These are phyloP conservation scores for Olyra latifolia DNA, from an alignment of 176 grass and related monocot genomes.

Conservation along the genomic window DNA sequence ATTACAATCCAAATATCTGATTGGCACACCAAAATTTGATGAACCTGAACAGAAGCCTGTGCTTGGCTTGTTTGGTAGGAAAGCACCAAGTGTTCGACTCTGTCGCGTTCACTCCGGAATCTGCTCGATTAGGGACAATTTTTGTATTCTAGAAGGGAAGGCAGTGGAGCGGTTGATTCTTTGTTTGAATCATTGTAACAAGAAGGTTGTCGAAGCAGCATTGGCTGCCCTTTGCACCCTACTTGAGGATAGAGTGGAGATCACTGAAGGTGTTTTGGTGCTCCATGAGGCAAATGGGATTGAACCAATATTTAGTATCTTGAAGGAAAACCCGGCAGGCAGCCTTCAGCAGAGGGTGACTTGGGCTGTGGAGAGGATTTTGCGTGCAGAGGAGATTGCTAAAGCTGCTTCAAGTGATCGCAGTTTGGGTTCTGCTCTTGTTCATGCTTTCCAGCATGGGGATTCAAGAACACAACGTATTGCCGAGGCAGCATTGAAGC, in stretches of 20 bases:
- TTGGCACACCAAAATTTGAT: conserved; percentile 38
- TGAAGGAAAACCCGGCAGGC: conserved; percentile 55
- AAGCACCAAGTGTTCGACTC: conserved; percentile 25
- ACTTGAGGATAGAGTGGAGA: conserved; percentile 64
- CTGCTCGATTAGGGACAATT: conserved; percentile 60
- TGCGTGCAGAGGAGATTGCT: conserved; percentile 62
- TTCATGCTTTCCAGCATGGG: conserved; percentile 65
- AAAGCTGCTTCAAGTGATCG: conserved; percentile 44
- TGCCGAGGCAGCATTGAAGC: conserved; percentile 72
- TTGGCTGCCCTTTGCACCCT: conserved; percentile 70
- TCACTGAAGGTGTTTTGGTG: conserved; percentile 44
- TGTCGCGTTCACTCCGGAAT: conserved; percentile 66
- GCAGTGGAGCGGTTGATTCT: conserved; percentile 64
- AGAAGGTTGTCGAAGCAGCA: conserved; percentile 59
- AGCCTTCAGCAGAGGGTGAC: conserved; percentile 58
- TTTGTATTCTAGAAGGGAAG: conserved; percentile 76
- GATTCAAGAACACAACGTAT: conserved; percentile 56
- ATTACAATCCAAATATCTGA: conserved; percentile 58
- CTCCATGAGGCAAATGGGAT: conserved; percentile 45
- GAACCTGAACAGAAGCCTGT: conserved; percentile 27
- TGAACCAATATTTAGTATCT: conserved; percentile 55
- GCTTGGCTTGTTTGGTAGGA: conserved; percentile 27
- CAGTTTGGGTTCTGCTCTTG: conserved; percentile 59
- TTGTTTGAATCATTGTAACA: conserved; percentile 68
- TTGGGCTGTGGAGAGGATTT: conserved; percentile 83